Base-by-base conservation (phyloP, 2,329 filamentous ascomycete genomes). In the Colletotrichum tropicale region DNA sequence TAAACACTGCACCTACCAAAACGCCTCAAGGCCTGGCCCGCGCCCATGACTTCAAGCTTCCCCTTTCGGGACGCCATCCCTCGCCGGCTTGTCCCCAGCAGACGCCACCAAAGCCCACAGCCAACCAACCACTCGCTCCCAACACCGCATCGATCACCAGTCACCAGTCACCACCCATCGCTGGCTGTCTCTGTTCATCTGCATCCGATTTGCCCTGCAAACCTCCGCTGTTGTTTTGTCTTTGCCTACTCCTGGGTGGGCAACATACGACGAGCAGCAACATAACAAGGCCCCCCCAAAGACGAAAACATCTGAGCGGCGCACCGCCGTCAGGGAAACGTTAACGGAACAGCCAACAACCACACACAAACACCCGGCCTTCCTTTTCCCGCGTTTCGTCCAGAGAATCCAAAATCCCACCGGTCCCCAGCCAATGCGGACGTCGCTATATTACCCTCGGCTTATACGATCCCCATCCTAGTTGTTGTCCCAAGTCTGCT, bases 371-470 rank as follows among this genome's bases (percentile, higher is more conserved):
- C 24, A 38, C 66, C 64, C 70, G 73, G 70, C 73, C 73, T 65
- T 38, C 9, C 70, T 28, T 34, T 68, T 75, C 58, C 73, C 73
- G 73, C 70, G 73, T 75, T 75, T 75, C 73, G 73, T 75, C 73
- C 70, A 73, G 64, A 67, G 28, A 56, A 55, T 60, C 56, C 62
- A 61, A 24, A 24, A 34, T 68, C 65, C n/a, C 64, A 36, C 55
- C 21, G 18, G n/a, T n/a, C 7, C 16, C 6, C 30, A 16, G 38
- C 52, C 52, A 32, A 67, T 52, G 38, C 36, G 34, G 18, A 55
- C 28, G 34, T 21, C 32, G 48, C 71, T 67, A 64, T 67, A 75
- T 61, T 48, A 55, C 56, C 21, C 64, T 56, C 55, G 69, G 69
- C 21, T 66, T 72, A 24, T 43, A 75, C 52, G 24, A 28, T 56